Percentiles rank a stretch among this genome's conserved stretches.
Conservation (phyloP, 2,329 filamentous ascomycete genomes). For the Claviceps capensis region DNA sequence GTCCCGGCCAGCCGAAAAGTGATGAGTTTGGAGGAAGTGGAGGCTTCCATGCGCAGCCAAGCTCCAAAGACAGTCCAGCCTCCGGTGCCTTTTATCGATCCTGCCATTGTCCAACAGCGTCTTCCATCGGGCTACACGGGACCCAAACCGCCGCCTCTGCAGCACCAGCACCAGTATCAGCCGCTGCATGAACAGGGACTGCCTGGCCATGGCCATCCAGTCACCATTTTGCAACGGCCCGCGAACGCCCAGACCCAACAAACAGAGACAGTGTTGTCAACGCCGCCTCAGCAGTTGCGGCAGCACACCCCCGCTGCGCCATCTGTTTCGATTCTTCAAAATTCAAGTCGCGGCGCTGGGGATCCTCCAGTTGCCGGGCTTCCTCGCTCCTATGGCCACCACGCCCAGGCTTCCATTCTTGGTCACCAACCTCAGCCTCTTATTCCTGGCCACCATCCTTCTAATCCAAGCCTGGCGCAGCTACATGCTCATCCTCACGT, state of each 20-base stretch:
- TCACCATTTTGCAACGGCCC: constrained; percentile 43
- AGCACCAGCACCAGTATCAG: constrained; percentile 20
- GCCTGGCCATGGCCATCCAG: constrained; percentile 31
- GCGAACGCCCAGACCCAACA: constrained; percentile 23
- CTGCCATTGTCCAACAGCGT: constrained; percentile 15
- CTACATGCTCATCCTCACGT: constrained; percentile 29
- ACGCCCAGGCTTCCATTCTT: constrained; percentile 37
- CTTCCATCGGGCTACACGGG: constrained; percentile 12
- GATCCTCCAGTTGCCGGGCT: constrained; percentile 27
- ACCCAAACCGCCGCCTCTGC: constrained; percentile 8
- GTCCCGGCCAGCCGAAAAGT: constrained; percentile 50
- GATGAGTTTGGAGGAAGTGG: constrained; percentile 93
- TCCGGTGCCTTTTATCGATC: constrained; percentile 21
- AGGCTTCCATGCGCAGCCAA: constrained; percentile 76
- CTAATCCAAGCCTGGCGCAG: constrained; percentile 12
- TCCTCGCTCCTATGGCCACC: constrained; percentile 26
- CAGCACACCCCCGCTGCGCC: constrained; percentile 30
- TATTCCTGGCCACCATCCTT: constrained; percentile 26
- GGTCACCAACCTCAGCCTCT: constrained; percentile 38
- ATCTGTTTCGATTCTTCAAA: constrained; percentile 67
- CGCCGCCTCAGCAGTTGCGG: constrained; percentile 13
- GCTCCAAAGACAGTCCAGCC: constrained; percentile 33
- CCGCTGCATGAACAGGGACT: constrained; percentile 19
- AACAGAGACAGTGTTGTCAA: constrained; percentile 15
- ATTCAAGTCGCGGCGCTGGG: constrained; percentile 51